Evolutionary conservation across 768 basidiomycete species (phyloP), one percentile per base, ranked within the genome.

Genomic region (Termitomyces bulborhizus): DNA sequence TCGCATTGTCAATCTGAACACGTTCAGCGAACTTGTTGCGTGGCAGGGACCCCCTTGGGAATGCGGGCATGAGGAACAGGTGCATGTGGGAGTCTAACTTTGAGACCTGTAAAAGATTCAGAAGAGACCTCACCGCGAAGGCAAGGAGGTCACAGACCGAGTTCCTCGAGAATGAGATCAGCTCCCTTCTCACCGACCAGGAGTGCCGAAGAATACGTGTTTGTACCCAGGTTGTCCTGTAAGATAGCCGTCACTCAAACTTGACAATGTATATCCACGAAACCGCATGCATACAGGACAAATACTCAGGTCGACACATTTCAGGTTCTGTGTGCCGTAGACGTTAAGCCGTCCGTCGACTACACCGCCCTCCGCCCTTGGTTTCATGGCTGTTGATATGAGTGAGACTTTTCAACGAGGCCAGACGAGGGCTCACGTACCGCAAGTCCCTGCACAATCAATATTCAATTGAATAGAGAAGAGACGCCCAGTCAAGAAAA

Each of bases 171-270:
- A 40, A 88, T 65, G 42, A 88, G 66, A 60, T 75, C 71, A 13
- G 83, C 84, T 32, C 82, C 84, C 71, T 86, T 86, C 75, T 87
- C 85, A 31, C 85, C 84, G 39, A 86, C 81, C 32, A 86, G 66
- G 58, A 88, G 68, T 15, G 85, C 86, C 54, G 84, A 83, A 32
- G 84, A 86, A 71, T 86, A 86, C 5, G 84, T 86, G 74, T 85
- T 85, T 42, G 85, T 85, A 56, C 84, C 84, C 60, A 86, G 68
- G 68, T 87, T 87, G 61, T 85, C 84, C 82, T 83, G 40, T 57
- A 46, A 58, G 16, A 49, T 29, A 1, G 50, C 31, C 26, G 29
- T 45, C 15, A 49, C 31, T 42, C 21, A 37, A 39, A 27, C 11
- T n/a, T n/a, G 26, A n/a, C n/a, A 50, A n/a, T 6, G 6, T 29